A percentile compares a stretch with the other conserved stretches of the same genome.
Conservation (phyloP, 1,139 yeast species). For the Pichia sp. region DNA sequence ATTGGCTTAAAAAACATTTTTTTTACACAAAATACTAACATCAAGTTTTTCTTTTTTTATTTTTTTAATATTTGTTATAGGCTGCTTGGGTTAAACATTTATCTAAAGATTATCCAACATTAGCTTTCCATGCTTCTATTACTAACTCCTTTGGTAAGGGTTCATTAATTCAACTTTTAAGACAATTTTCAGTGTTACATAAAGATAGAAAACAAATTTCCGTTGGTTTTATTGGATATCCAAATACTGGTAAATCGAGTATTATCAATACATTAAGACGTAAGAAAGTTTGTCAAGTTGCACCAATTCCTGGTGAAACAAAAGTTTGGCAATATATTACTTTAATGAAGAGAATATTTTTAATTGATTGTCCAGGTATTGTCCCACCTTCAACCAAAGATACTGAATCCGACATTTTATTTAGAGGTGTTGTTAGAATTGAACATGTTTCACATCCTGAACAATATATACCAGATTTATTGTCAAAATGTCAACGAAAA, state of each 20-base stretch:
- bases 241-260: conserved; percentile 95
- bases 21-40: conserved; percentile 40
- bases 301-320: conserved; percentile 98
- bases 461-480: conserved; percentile 85
- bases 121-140: conserved; percentile 97
- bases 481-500: conserved; percentile 78
- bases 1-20: background rate
- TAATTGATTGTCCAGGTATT: conserved; percentile 98
- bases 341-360: conserved; percentile 86
- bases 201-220: conserved; percentile 93
- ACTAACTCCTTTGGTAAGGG: conserved; percentile 98
- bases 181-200: conserved; percentile 89
- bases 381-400: conserved; percentile 93
- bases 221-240: conserved; percentile 95
- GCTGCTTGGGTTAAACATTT: conserved; percentile 98
- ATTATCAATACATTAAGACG: conserved; percentile 88
- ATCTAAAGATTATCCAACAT: conserved; percentile 86
- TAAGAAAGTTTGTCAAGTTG: conserved; percentile 94
- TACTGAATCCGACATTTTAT: conserved; percentile 85
- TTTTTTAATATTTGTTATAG: conserved; percentile 35
- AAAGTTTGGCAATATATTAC: conserved; percentile 99
- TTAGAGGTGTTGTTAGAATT: conserved; percentile 96
- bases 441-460: conserved; percentile 95
- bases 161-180: conserved; percentile 80
- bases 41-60: conserved; percentile 1